Evolutionary conservation across 2,329 filamentous ascomycete genomes (phyloP).

Genomic region (Botrytis byssoidea): DNA sequence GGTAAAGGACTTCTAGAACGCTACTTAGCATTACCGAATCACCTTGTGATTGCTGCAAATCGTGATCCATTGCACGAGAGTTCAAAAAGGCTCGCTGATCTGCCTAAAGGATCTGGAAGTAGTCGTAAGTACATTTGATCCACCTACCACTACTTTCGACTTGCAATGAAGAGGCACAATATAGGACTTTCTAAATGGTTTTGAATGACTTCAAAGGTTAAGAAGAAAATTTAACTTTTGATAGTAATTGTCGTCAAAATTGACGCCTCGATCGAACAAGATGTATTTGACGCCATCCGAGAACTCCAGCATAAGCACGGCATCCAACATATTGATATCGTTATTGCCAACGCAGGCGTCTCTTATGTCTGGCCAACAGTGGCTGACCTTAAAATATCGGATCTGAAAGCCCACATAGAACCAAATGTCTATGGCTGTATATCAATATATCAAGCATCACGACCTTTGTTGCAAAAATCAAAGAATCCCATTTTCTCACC

Average conservation of each 20-base stretch:
- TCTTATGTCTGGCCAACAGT: neutral
- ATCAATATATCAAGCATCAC: conserved; percentile 38
- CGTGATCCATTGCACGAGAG: conserved; percentile 36
- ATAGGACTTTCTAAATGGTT: neutral
- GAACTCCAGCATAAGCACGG: neutral
- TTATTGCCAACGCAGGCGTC: neutral
- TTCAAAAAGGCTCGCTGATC: conserved; percentile 34
- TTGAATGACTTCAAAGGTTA: neutral
- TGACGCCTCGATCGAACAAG: neutral
- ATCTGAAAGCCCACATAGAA: neutral
- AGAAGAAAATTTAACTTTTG: neutral
- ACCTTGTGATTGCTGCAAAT: conserved; percentile 42
- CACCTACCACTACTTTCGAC: neutral
- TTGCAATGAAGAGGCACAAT: neutral
- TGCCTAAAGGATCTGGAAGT: conserved; percentile 22
- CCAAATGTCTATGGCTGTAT: conserved; percentile 31
- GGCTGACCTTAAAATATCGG: neutral
- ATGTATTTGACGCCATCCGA: neutral
- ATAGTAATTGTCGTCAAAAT: neutral
- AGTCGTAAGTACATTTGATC: neutral
- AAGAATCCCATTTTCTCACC: neutral
- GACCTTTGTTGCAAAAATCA: conserved; percentile 9
- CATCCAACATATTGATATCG: neutral
- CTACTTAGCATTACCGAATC: conserved; percentile 34
- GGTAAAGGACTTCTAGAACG: neutral